Base-by-base conservation (phyloP, 2,329 filamentous ascomycete species). In the Trichophyton equinum region DNA sequence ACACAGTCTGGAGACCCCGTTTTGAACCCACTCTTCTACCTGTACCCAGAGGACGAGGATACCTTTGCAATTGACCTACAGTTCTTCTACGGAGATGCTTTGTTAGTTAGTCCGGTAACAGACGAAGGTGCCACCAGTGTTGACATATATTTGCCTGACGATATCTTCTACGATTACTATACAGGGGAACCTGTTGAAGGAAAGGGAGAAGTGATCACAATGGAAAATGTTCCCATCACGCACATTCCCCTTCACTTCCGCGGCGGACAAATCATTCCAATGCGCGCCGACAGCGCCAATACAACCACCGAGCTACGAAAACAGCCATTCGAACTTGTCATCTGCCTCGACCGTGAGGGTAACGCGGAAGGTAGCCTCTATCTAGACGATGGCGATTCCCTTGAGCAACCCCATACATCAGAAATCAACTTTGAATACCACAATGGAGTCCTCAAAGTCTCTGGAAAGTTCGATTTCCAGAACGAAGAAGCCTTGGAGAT, bases 361-460 rank as follows among this genome's bases (percentile, higher is more conserved):
- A 81, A 75, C 5, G 89, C 89, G 0, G 71, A 69, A 1, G 89
- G 89, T 0, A 77, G 78, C 58, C 76, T 94, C 61, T 94, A 91
- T 70, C 74, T 94, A 4, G 89, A 94, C 66, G 89, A 95, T 63
- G 89, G 89, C 7, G 83, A 85, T 62, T 84, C 81, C 27, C 67
- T 91, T 57, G 75, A 81, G 62, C 87, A 88, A 71, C 64, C 73
- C 2, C 70, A 67, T 0, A 80, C 76, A 22, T 82, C 77, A 20
- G 74, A 80, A 55, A 77, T 89, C 61, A 71, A 73, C 7, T 86
- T 89, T 65, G 65, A 66, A 4, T 89, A 82, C 68, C 73, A 77
- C 57, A 70, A 77, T 1, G 79, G 80, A 36, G 65, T 67, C 62
- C 75, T 64, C 38, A 58, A 58, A 11, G 47, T 62, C 27, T 38